Evolutionary conservation across 1,139 yeast species (phyloP).

Genomic region (Scheffersomyces insectosa): DNA sequence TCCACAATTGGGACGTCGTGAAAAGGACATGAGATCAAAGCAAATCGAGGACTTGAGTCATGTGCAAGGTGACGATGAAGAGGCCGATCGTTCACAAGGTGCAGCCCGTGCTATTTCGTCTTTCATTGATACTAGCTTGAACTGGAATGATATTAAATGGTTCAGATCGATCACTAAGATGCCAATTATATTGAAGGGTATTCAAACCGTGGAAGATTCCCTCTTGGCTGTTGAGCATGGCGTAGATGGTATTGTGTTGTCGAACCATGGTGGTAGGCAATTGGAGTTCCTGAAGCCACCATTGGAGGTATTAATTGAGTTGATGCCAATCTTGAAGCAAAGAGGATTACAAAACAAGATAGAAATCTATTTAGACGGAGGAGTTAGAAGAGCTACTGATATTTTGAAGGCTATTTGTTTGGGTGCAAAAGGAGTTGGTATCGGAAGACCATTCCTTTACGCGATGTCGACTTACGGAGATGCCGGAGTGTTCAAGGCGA

Average conservation of each 20-base stretch:
- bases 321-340: constrained; percentile 55
- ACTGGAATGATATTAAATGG: constrained; percentile 61
- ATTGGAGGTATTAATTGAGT: constrained; percentile 65
- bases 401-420: constrained; percentile 64
- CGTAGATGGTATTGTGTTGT: constrained; percentile 61
- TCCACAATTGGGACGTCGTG: constrained; percentile 92
- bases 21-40: constrained; percentile 57
- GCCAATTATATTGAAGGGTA: constrained; percentile 71
- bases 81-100: constrained; percentile 71
- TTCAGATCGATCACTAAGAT: constrained; percentile 58
- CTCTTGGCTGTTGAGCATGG: constrained; percentile 62
- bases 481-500: constrained; percentile 76
- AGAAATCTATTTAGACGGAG: constrained; percentile 63
- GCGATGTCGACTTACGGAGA: constrained; percentile 76
- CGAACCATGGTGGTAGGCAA: constrained; percentile 79
- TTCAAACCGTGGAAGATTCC: constrained; percentile 71
- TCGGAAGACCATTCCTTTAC: constrained; percentile 71
- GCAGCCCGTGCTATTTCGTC: constrained; percentile 80
- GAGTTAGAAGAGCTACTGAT: constrained; percentile 71
- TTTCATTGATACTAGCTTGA: constrained; percentile 79
- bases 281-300: constrained; percentile 69
- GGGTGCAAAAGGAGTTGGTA: constrained; percentile 74
- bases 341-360: constrained; percentile 44
- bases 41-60: constrained; percentile 46
- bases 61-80: constrained; percentile 61